phyloP scores from a whole-genome alignment of 2,329 filamentous ascomycete genomes.

The Fusarium tjaetaba region DNA sequence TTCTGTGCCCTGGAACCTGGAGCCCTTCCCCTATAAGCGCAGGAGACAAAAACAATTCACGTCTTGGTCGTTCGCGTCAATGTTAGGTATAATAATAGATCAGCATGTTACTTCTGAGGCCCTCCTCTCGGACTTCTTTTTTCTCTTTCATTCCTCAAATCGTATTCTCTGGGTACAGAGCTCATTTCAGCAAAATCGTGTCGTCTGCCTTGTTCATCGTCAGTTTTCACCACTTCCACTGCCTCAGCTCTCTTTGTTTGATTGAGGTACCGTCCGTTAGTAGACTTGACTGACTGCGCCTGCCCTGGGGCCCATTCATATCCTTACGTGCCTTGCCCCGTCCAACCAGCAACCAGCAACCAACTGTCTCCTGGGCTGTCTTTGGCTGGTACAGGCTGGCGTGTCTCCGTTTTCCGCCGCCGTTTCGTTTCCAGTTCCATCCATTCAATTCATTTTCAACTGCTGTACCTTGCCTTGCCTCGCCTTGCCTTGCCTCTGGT shows the following conservation, averaged over 20 bases:
- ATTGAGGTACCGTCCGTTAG: neutral
- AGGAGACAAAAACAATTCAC: slow-evolving; percentile 6
- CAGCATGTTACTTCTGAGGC: neutral
- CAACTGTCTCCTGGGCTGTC: slow-evolving; percentile 14
- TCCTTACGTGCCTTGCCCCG: neutral
- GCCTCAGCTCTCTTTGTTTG: slow-evolving; percentile 11
- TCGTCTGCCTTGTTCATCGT: neutral
- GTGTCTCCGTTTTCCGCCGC: slow-evolving; percentile 31
- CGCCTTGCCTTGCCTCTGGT: too few relatives aligned
- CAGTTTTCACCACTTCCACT: neutral
- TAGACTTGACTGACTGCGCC: slow-evolving; percentile 9
- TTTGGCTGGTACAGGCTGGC: slow-evolving; percentile 2
- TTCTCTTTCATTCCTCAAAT: neutral
- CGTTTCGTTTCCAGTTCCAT: slow-evolving; percentile 17
- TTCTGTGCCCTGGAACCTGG: neutral
- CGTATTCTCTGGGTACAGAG: neutral
- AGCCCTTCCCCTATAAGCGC: neutral
- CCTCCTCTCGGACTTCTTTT: neutral
- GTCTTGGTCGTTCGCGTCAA: neutral
- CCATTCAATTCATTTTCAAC: slow-evolving; percentile 21
- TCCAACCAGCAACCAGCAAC: slow-evolving; percentile 14
- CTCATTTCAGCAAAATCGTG: neutral
- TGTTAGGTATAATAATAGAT: neutral
- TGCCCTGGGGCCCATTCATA: neutral
- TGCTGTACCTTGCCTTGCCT: neutral